Evolutionary conservation across 177 flowering plant genomes (phyloP), one percentile per base, ranked within the genome.

Genomic region (Telopea speciosissima): DNA sequence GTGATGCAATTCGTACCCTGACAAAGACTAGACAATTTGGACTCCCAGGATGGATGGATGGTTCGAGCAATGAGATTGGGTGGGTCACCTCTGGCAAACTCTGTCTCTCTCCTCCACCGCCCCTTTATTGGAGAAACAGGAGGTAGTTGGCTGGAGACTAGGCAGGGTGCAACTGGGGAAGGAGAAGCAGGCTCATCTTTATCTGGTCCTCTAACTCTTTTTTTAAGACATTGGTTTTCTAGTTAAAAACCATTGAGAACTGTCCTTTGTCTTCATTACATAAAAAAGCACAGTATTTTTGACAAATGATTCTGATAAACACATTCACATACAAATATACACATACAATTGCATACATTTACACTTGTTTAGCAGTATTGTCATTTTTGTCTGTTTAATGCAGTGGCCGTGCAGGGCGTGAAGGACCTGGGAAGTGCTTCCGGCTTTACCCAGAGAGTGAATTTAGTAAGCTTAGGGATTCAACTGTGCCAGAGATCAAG

Each of bases 391-490:
- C 70, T 44, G 69, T 68, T 65, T 75, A 16, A 25, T 73, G 65
- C 84, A 94, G 98, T 85, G 98, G 98, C 17, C 95, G 97, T 80
- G 97, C 98, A 77, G 98, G 98, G 63, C 96, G 98, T 82, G 96
- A 94, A 79, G 88, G 92, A 69, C 88, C 97, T 66, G 98, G 96
- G 66, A 94, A 94, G 75, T 94, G 96, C 80, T 94, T 84, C 68
- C 89, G 98, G 22, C 84, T 92, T 26, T 94, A 94, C 72, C 90
- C 89, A 11, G 98, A 95, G 79, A 72, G 71, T 74, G 90, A 83
- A 77, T 92, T 90, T 85, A 84, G 76, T 72, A 85, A 82, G 71
- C 88, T 92, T 67, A 81, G 69, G 31, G 92, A 92, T 82, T 89
- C 95, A 62, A 89, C 98, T 62, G 82, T 86, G 63, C 96, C 97